phyloP scores from a whole-genome alignment of 2,329 filamentous ascomycete species.

The Ascochyta rabiei region DNA sequence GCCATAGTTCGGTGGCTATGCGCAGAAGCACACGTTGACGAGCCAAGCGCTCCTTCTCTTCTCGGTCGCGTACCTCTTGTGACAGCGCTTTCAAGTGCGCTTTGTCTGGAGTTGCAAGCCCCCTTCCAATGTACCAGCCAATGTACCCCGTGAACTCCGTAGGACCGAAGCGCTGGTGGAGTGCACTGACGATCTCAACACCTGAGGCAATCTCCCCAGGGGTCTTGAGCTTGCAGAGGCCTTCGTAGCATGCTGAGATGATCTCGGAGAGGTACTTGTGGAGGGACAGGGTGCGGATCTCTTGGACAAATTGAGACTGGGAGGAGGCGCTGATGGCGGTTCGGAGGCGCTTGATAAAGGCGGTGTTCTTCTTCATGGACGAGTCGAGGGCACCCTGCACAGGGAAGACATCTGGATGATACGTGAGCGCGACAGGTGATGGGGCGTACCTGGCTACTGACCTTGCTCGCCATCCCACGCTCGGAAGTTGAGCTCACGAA shows the following conservation, averaged over 20 bases:
- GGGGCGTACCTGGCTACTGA: constrained; percentile 48
- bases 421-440: constrained; percentile 25
- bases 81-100: constrained; percentile 77
- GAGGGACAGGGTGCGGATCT: constrained; percentile 87
- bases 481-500: constrained; percentile 84
- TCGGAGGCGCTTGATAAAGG: constrained; percentile 94
- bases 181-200: constrained; percentile 90
- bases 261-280: constrained; percentile 98
- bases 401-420: constrained; percentile 71
- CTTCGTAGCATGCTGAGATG: constrained; percentile 93
- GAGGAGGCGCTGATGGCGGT: constrained; percentile 84
- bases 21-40: constrained; percentile 85
- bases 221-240: constrained; percentile 87
- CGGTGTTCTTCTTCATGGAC: constrained; percentile 96
- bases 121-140: constrained; percentile 90
- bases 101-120: constrained; percentile 89
- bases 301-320: constrained; percentile 82
- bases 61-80: constrained; percentile 84
- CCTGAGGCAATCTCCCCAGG: constrained; percentile 90
- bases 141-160: constrained; percentile 88
- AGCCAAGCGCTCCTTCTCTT: constrained; percentile 90
- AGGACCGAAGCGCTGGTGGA: constrained; percentile 93
- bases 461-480: constrained; percentile 90
- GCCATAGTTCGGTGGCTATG: constrained; percentile 94
- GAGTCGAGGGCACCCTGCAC: constrained; percentile 85